Evolutionary conservation across 805 yeast genomes (phyloP).

Genomic region (Wickerhamiella allomyrinae): DNA sequence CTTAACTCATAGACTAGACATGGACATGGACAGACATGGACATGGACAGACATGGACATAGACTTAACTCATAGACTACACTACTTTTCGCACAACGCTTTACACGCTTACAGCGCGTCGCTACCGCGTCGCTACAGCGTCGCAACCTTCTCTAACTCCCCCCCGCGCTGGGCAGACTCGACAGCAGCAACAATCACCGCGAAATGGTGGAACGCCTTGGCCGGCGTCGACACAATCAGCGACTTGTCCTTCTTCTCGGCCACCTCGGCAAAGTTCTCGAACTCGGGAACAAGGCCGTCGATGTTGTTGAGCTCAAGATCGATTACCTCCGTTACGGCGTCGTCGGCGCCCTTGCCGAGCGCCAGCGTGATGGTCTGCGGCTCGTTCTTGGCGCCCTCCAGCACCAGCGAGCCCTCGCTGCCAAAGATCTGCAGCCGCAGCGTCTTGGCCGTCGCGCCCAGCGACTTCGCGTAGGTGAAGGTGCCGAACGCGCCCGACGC

Average conservation of each 20-base stretch:
- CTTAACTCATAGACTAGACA: too few relatives aligned
- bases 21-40: too few relatives aligned
- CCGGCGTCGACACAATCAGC: slow-evolving; percentile 47
- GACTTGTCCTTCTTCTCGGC: slow-evolving; percentile 46
- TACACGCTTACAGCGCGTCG: too few relatives aligned
- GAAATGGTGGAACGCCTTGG: slow-evolving; percentile 77
- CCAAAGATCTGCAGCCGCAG: slow-evolving; percentile 63
- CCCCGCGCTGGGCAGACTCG: slow-evolving; percentile 39
- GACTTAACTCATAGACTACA: too few relatives aligned
- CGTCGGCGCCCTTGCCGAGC: slow-evolving; percentile 19
- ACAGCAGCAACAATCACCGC: slow-evolving; percentile 81
- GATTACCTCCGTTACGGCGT: slow-evolving; percentile 19
- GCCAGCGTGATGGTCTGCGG: slow-evolving; percentile 15
- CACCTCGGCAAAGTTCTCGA: slow-evolving; percentile 45
- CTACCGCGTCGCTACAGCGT: slow-evolving; percentile 10
- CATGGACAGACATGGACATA: too few relatives aligned
- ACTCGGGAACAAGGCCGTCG: slow-evolving; percentile 46
- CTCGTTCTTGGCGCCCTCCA: slow-evolving; percentile 45
- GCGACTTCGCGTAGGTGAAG: slow-evolving; percentile 74
- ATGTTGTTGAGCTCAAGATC: slow-evolving; percentile 24
- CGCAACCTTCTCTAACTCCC: slow-evolving; percentile 25
- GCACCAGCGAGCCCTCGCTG: slow-evolving; percentile 55
- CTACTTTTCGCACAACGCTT: too few relatives aligned
- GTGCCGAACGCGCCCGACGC: slow-evolving; percentile 60
- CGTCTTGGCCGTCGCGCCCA: slow-evolving; percentile 66